These are phyloP conservation scores for Angomonas deanei DNA, from an alignment of 208 protist species.

Conservation along the genomic window DNA sequence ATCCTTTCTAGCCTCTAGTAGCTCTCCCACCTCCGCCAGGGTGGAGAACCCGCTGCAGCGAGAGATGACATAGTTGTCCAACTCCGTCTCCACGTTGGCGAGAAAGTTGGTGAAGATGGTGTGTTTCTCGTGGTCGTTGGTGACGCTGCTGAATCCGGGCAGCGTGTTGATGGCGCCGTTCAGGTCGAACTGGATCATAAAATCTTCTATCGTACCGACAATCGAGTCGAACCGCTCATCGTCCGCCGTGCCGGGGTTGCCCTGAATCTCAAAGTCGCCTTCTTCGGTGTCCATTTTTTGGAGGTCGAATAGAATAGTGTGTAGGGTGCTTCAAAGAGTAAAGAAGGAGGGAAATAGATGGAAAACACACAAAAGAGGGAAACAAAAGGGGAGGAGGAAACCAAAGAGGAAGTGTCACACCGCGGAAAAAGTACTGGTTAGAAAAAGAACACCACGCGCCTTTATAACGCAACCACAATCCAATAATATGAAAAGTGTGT, in stretches of 20 bases:
- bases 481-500: not conserved
- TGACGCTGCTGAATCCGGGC: constrained; percentile 31
- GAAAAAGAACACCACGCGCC: too few species aligned
- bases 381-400: constrained; percentile 10
- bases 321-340: not conserved
- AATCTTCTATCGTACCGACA: constrained; percentile 79
- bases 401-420: constrained; percentile 6
- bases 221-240: constrained; percentile 65
- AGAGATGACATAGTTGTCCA: constrained; percentile 52
- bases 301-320: not conserved
- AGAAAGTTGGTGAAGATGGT: constrained; percentile 46
- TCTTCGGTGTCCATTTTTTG: constrained; percentile 69
- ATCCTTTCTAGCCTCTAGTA: constrained; percentile 50
- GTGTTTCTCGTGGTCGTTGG: constrained; percentile 60
- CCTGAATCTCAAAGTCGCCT: constrained; percentile 65
- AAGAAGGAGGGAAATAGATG: not conserved
- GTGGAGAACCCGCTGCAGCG: constrained; percentile 18
- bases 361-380: not conserved
- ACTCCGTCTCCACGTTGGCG: constrained; percentile 34
- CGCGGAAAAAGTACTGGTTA: too few species aligned
- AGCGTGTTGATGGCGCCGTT: constrained; percentile 28
- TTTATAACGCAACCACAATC: not conserved
- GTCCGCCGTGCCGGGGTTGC: constrained; percentile 41
- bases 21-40: constrained; percentile 20
- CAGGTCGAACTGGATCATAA: constrained; percentile 75